A percentile compares a stretch with the other conserved stretches of the same genome.
phyloP scores from a whole-genome alignment of 208 protist genomes.

The Leishmania amazonensis region DNA sequence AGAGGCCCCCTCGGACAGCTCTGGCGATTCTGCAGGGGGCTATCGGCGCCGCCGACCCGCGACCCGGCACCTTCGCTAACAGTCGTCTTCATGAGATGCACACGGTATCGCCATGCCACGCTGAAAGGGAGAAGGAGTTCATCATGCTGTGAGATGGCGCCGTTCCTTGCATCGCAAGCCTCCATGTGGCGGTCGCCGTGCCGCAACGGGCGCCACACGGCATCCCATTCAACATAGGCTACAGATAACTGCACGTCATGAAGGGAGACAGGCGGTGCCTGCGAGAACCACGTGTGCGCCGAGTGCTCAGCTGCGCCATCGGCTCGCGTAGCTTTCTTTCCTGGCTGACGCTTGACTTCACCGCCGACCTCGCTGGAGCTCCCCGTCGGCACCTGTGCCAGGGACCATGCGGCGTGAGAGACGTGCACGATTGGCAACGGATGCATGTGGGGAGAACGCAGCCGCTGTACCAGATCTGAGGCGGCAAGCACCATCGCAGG shows the following conservation, averaged over 20 bases:
- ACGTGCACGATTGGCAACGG: not conserved
- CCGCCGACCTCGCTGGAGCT: not conserved
- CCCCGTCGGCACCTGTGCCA: not conserved
- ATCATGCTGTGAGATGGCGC: not conserved
- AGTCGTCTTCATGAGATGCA: conserved; percentile 7
- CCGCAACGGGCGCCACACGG: not conserved
- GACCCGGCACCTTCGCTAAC: not conserved
- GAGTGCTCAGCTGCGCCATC: not conserved
- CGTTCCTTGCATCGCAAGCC: not conserved
- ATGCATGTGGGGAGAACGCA: conserved; percentile 24
- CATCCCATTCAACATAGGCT: conserved; percentile 14
- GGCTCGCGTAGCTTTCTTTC: conserved; percentile 3
- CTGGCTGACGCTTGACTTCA: not conserved
- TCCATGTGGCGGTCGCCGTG: not conserved
- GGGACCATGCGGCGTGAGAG: not conserved
- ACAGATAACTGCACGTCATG: conserved; percentile 28
- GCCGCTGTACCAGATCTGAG: conserved; percentile 20
- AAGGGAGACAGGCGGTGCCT: conserved; percentile 16
- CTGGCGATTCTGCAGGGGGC: not conserved
- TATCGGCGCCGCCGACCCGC: not conserved
- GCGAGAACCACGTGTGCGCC: not conserved
- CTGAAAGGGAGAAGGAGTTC: conserved; percentile 7
- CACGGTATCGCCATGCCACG: conserved; percentile 16
- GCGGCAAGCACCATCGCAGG: conserved; percentile 18
- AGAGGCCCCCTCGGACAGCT: not conserved